Evolutionary conservation across 2,329 filamentous ascomycete genomes (phyloP).

Genomic region (Aureobasidium sp.): DNA sequence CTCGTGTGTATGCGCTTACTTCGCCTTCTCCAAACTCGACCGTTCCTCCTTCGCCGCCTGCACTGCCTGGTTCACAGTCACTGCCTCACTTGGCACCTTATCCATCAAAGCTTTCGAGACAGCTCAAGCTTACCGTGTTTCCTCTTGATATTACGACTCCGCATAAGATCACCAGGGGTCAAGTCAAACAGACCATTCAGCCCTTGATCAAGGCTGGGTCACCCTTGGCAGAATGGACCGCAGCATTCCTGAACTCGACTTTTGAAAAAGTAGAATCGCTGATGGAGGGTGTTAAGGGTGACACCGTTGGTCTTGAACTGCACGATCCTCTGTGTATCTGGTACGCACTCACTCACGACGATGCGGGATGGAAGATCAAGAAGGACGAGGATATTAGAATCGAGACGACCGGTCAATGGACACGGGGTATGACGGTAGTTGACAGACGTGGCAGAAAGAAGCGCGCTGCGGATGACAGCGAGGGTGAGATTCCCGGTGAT

Average conservation of each 20-base stretch:
- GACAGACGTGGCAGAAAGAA: constrained; percentile 59
- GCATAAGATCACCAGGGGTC: constrained; percentile 33
- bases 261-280: constrained; percentile 37
- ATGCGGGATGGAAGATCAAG: constrained; percentile 28
- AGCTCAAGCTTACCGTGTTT: constrained; percentile 38
- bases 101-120: constrained; percentile 31
- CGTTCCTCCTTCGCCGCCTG: constrained; percentile 59
- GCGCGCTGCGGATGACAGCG: constrained; percentile 35
- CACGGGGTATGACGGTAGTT: constrained; percentile 78
- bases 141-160: constrained; percentile 40
- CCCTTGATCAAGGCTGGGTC: constrained; percentile 24
- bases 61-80: constrained; percentile 18
- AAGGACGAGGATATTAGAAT: constrained; percentile 72
- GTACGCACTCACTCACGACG: constrained; percentile 19
- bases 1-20: constrained; percentile 41
- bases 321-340: constrained; percentile 37
- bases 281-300: constrained; percentile 25
- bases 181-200: constrained; percentile 27
- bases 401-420: constrained; percentile 91
- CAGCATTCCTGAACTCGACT: constrained; percentile 36
- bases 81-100: constrained; percentile 27
- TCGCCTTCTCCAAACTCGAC: constrained; percentile 59
- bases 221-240: constrained; percentile 37
- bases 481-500: constrained; percentile 58
- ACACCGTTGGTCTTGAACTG: constrained; percentile 32